Evolutionary conservation across 345 rosid species (phyloP).

Genomic region (Lagerstroemia speciosa): DNA sequence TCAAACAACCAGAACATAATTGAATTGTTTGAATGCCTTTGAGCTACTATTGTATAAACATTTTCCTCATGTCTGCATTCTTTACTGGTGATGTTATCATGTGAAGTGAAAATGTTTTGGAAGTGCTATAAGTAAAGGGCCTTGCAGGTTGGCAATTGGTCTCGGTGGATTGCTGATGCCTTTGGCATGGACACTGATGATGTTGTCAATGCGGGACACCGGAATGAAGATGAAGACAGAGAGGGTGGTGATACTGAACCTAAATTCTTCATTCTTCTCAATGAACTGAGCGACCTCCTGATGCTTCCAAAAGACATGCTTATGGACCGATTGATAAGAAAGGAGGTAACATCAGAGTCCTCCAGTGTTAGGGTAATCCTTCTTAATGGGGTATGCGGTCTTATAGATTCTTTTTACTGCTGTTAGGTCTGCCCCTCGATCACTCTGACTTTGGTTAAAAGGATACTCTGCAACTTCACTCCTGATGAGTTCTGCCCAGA

Average conservation of each 20-base stretch:
- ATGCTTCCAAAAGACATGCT: constrained; percentile 99
- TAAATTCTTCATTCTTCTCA: constrained; percentile 56
- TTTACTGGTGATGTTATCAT: neutral
- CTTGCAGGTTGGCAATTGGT: constrained; percentile 85
- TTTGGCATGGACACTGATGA: constrained; percentile 57
- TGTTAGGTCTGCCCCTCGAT: constrained; percentile 77
- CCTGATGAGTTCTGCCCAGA: constrained; percentile 98
- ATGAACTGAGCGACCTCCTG: constrained; percentile 79
- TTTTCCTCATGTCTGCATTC: neutral
- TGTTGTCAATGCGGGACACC: constrained; percentile 26
- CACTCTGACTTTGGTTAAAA: constrained; percentile 52
- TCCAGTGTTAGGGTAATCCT: neutral
- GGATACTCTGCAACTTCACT: constrained; percentile 91
- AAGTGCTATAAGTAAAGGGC: neutral
- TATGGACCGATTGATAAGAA: constrained; percentile 54
- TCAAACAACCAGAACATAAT: too few relatives aligned
- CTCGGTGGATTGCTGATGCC: constrained; percentile 70
- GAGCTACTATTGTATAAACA: neutral
- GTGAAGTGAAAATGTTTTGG: neutral
- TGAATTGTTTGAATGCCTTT: too few relatives aligned
- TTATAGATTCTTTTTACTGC: constrained; percentile 1
- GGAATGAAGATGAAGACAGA: constrained; percentile 24
- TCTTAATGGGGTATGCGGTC: neutral
- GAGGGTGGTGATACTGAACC: constrained; percentile 17
- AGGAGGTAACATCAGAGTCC: constrained; percentile 43